Evolutionary conservation across 179 eudicot species (phyloP), one percentile per base, ranked within the genome.

Genomic region (Spergularia azorica): DNA sequence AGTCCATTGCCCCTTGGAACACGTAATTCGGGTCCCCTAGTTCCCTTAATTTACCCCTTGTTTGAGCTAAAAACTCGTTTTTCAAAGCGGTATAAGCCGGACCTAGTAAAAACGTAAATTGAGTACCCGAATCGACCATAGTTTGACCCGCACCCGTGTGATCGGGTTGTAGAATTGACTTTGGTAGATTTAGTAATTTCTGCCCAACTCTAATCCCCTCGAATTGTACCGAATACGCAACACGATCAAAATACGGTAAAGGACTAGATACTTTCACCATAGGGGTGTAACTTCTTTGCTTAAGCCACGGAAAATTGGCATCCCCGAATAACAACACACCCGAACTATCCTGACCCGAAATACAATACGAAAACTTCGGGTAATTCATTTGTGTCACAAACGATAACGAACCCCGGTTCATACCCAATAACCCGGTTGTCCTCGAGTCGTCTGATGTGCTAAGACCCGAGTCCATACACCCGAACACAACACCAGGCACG

Each of bases 141-240:
- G 98, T 92, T 70, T 92, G 98, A 70, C 98, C 98, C 54, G 98
- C 97, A 3, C 98, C 98, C n/a, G 94, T 88, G 26, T 92, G 97
- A 21, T 94, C 98, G 8, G 97, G 98, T 32, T 81, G 86, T 15
- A 87, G 85, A 2, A 89, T 62, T 5, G 96, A 84, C 66, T 88
- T 88, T 8, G 97, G 88, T 41, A 94, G 14, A 5, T 88, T 54
- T 12, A 95, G 32, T 14, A 87, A 36, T 51, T 82, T 86, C 7
- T 61, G 55, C n/a, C 89, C 87, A 2, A 94, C 97, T 68, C 80
- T 83, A 2, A 94, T 92, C 26, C 97, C 98, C 56, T 89, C 90
- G 0, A 92, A 78, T 69, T 83, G 88, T 13, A 94, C 88, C 63
- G 98, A 88, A 71, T 94, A 94, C 0, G 98, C 98, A 2, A 86